phyloP scores from a whole-genome alignment of 768 basidiomycete genomes.

The Suillus subaureus region DNA sequence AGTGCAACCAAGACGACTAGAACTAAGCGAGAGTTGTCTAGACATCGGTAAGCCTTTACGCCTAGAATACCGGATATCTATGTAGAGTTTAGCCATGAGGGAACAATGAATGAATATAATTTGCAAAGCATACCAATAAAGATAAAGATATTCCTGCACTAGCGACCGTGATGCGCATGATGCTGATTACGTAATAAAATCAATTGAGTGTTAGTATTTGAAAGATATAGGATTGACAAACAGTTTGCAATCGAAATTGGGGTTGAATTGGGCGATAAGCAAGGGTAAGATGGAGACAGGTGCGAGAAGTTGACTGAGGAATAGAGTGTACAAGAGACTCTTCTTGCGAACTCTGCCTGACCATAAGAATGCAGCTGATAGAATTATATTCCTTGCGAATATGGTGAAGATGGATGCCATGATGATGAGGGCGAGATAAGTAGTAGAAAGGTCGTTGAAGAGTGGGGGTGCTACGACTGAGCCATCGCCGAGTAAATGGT shows the following conservation, averaged over 20 bases:
- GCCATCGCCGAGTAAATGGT: slow-evolving; percentile 53
- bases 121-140: slow-evolving; percentile 36
- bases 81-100: slow-evolving; percentile 8
- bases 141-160: slow-evolving; percentile 41
- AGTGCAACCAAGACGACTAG: slow-evolving; percentile 44
- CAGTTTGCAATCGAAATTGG: slow-evolving; percentile 46
- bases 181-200: slow-evolving; percentile 25
- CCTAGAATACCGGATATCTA: slow-evolving; percentile 67
- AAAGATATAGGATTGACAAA: slow-evolving; percentile 32
- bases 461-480: slow-evolving; percentile 56
- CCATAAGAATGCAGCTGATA: slow-evolving; percentile 53
- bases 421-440: slow-evolving; percentile 48
- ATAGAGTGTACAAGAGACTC: slow-evolving; percentile 56
- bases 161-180: slow-evolving; percentile 39
- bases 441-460: slow-evolving; percentile 41
- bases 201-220: neutral
- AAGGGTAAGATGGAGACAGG: slow-evolving; percentile 45
- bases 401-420: slow-evolving; percentile 51
- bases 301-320: slow-evolving; percentile 56
- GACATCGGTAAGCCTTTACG: slow-evolving; percentile 65
- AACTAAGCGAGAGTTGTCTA: slow-evolving; percentile 60
- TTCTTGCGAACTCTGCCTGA: slow-evolving; percentile 60
- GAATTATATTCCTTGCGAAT: slow-evolving; percentile 54
- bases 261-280: slow-evolving; percentile 49
- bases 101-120: too few relatives aligned